These are phyloP conservation scores for Thermothelomyces thermophilus DNA, from an alignment of 2,329 filamentous ascomycete species.

Conservation along the genomic window DNA sequence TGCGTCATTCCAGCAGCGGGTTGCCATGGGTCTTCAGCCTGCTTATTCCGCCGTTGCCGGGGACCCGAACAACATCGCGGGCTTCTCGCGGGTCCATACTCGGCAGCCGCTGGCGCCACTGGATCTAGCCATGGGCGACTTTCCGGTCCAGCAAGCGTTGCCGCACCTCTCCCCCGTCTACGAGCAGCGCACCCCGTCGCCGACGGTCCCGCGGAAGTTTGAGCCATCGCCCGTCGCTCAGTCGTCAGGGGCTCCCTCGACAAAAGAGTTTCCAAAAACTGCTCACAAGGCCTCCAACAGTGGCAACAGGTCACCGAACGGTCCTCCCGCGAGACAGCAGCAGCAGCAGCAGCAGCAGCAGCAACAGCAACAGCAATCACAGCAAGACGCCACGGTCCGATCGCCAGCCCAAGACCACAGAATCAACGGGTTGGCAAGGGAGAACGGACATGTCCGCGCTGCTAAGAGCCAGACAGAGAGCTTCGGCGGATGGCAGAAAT, in stretches of 20 bases:
- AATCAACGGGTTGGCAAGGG: slow-evolving; percentile 35
- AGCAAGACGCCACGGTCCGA: slow-evolving; percentile 23
- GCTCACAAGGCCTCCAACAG: slow-evolving; percentile 17
- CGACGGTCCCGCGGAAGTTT: slow-evolving; percentile 51
- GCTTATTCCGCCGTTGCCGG: slow-evolving; percentile 27
- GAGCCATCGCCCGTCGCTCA: slow-evolving; percentile 32
- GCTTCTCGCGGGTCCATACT: slow-evolving; percentile 29
- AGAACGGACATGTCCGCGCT: slow-evolving; percentile 48
- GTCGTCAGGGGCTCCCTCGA: slow-evolving; percentile 10
- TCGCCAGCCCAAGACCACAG: slow-evolving; percentile 28
- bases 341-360: no score
- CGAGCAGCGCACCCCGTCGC: slow-evolving; percentile 65
- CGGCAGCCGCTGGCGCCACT: slow-evolving; percentile 47
- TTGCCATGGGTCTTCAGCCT: slow-evolving; percentile 25
- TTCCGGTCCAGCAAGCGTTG: slow-evolving; percentile 37
- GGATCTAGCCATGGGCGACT: slow-evolving; percentile 45
- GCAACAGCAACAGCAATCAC: neutral
- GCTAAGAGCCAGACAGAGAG: slow-evolving; percentile 48
- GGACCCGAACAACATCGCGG: slow-evolving; percentile 26
- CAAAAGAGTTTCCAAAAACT: slow-evolving; percentile 19
- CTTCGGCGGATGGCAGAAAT: slow-evolving; percentile 51
- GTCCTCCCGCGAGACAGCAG: slow-evolving; percentile 26
- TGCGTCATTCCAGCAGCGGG: slow-evolving; percentile 30
- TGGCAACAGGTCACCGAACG: slow-evolving; percentile 6
- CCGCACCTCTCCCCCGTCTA: slow-evolving; percentile 65